Evolutionary conservation across 1,139 yeast genomes (phyloP).

Genomic region (Yamadazyma kanchanaburiensis): DNA sequence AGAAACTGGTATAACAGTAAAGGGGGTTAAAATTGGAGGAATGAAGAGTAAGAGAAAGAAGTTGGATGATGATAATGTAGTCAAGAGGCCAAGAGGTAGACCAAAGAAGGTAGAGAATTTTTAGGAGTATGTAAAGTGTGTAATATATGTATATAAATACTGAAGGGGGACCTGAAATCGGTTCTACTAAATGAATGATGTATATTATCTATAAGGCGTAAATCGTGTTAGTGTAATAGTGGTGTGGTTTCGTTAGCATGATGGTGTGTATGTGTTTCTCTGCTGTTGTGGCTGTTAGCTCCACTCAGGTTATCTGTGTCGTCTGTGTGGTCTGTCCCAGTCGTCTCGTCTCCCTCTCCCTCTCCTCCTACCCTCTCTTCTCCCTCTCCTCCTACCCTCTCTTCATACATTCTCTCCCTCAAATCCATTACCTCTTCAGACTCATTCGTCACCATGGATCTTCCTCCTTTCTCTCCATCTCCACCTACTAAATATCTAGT

Average conservation of each 20-base stretch:
- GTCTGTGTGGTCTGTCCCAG: background rate
- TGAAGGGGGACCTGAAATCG: too few species aligned
- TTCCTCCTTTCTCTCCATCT: constrained; percentile 13
- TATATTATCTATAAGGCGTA: too few species aligned
- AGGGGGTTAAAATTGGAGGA: constrained; percentile 45
- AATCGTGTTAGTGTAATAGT: too few species aligned
- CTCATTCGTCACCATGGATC: constrained; percentile 29
- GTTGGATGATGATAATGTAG: constrained; percentile 13
- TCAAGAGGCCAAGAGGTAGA: constrained; percentile 15
- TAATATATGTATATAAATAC: too few species aligned
- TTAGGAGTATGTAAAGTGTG: too few species aligned
- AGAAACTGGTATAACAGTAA: constrained; percentile 47
- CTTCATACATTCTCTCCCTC: constrained; percentile 36
- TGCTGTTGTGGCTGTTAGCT: too few species aligned
- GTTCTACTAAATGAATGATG: too few species aligned
- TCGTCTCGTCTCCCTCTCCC: background rate
- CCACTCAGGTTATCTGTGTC: background rate
- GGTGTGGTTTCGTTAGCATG: too few species aligned
- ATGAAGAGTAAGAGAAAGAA: constrained; percentile 20
- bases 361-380: too few species aligned
- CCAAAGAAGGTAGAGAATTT: constrained; percentile 10
- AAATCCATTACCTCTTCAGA: constrained; percentile 41
- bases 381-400: constrained; percentile 11
- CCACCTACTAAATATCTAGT: constrained; percentile 12
- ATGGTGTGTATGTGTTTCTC: too few species aligned